Conservation (phyloP, 2,329 filamentous ascomycete species). For the Dothiorella sarmentorum region DNA sequence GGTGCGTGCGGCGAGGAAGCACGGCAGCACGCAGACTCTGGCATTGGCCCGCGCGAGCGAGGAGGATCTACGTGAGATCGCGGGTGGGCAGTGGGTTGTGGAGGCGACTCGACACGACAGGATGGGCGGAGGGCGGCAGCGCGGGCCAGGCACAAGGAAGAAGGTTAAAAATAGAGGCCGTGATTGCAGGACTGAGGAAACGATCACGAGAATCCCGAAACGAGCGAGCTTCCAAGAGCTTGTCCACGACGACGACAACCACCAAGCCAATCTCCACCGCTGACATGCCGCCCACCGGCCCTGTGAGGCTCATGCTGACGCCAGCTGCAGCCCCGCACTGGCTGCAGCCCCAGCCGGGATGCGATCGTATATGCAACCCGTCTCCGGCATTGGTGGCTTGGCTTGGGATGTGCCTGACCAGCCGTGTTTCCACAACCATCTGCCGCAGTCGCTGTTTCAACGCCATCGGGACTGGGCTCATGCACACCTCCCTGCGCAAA, state of each 20-base stretch:
- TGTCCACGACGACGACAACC: not conserved
- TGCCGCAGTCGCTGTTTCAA: constrained; percentile 8
- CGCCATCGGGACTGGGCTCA: not conserved
- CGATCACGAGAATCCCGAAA: constrained; percentile 8
- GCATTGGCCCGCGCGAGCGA: not conserved
- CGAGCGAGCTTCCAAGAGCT: not conserved
- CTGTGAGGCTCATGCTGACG: not conserved
- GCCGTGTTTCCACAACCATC: not conserved
- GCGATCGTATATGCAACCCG: constrained; percentile 6
- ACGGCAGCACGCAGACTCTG: not conserved
- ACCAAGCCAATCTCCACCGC: not conserved
- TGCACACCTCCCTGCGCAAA: not conserved
- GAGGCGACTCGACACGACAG: not conserved
- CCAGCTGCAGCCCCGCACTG: not conserved
- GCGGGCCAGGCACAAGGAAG: not conserved
- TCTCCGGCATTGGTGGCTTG: not conserved
- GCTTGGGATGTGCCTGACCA: not conserved
- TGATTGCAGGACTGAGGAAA: constrained; percentile 7
- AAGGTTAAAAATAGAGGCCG: constrained; percentile 9
- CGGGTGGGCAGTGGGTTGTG: not conserved
- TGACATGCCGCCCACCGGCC: not conserved
- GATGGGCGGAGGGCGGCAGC: constrained; percentile 1
- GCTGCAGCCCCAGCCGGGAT: not conserved
- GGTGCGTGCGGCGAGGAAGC: not conserved
- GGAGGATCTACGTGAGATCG: constrained; percentile 1